A percentile compares a stretch with the other conserved stretches of the same genome.
phyloP scores from a whole-genome alignment of 306 rosid genomes.

The Glycine soja region DNA sequence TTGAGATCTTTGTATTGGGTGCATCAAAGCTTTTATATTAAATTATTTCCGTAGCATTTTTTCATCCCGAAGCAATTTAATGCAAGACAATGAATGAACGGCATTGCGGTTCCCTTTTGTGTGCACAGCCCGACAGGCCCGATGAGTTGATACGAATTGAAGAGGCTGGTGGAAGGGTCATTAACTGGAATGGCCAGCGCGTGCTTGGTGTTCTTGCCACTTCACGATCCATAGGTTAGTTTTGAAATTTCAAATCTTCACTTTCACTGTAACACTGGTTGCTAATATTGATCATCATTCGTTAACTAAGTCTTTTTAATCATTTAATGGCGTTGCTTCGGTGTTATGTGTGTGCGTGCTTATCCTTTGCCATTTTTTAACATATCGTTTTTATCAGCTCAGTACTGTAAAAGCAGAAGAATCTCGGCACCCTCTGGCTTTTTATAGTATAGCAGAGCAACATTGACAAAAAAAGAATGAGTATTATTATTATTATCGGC shows the following conservation, averaged over 20 bases:
- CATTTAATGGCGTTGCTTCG: background rate
- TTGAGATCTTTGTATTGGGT: constrained; percentile 22
- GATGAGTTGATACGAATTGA: constrained; percentile 95
- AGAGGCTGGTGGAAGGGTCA: constrained; percentile 90
- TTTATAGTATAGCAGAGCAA: constrained; percentile 8
- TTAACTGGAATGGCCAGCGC: constrained; percentile 91
- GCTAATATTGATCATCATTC: background rate
- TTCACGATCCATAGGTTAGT: constrained; percentile 89
- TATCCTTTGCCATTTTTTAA: background rate
- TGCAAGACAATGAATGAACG: background rate
- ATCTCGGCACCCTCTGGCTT: background rate
- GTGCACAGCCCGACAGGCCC: constrained; percentile 71
- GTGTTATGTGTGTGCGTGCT: background rate
- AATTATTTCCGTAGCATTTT: background rate
- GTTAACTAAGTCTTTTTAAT: background rate
- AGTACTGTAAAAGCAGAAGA: constrained; percentile 4
- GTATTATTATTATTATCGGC: background rate
- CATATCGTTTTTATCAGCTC: constrained; percentile 6
- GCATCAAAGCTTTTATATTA: background rate
- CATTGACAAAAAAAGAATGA: background rate
- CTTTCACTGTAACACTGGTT: background rate
- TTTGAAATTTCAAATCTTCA: background rate
- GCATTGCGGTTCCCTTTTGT: background rate
- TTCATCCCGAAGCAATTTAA: constrained; percentile 1
- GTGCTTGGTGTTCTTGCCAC: constrained; percentile 94